These are phyloP conservation scores for Eimeria sp. DNA, from an alignment of 169 alveolate genomes.

Conservation along the genomic window DNA sequence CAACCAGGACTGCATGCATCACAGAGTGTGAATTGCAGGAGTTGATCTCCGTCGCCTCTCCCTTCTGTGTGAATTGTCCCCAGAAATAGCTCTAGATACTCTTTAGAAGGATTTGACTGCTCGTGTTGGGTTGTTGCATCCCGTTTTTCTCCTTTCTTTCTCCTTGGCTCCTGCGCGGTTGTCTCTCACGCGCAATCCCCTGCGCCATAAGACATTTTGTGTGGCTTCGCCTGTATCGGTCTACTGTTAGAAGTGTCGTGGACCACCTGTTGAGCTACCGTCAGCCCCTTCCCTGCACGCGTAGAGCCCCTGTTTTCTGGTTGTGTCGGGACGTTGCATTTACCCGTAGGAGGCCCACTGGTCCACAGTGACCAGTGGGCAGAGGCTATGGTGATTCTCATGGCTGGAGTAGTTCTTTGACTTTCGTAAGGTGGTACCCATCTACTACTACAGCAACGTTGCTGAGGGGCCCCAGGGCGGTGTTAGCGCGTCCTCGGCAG, in stretches of 20 bases:
- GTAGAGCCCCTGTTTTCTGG: neutral
- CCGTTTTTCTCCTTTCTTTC: neutral
- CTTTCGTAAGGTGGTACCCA: no score
- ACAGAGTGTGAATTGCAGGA: neutral
- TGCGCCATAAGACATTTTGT: neutral
- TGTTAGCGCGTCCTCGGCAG: neutral
- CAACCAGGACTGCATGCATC: neutral
- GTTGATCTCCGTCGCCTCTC: neutral
- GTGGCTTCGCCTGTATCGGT: neutral
- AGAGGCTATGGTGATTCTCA: neutral
- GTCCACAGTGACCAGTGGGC: slow-evolving; percentile 47
- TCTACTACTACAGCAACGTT: neutral
- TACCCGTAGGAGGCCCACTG: neutral
- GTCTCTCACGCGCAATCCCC: neutral
- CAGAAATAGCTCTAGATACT: neutral
- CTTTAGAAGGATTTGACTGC: neutral
- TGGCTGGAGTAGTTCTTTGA: neutral
- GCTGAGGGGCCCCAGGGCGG: neutral
- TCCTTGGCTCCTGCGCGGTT: neutral
- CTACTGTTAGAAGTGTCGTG: neutral
- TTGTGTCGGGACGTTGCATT: neutral
- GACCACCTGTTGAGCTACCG: neutral
- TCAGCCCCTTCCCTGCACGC: neutral
- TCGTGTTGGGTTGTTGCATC: neutral
- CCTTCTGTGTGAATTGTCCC: neutral